A percentile compares a stretch with the other conserved stretches of the same genome.
Conservation (phyloP, 140 eudicot genomes). For the Senecio squalidus region DNA sequence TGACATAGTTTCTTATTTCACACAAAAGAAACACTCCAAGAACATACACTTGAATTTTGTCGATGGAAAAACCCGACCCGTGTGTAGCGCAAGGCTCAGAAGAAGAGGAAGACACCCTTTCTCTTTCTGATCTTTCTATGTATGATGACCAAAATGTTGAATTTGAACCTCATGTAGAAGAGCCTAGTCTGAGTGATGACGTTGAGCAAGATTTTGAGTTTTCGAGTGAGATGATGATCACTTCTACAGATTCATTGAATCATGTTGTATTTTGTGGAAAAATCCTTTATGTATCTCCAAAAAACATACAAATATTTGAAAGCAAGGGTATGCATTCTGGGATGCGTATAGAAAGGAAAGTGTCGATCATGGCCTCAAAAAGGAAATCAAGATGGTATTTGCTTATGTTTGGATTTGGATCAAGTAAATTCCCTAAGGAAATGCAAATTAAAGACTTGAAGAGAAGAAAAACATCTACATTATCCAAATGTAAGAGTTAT, state of each 20-base stretch:
- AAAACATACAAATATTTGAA: background rate
- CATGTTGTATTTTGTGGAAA: slow-evolving; percentile 29
- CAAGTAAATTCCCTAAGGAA: slow-evolving; percentile 8
- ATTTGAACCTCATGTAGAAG: slow-evolving; percentile 2
- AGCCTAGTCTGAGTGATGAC: background rate
- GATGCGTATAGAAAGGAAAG: background rate
- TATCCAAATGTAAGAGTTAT: background rate
- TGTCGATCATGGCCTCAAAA: slow-evolving; percentile 3
- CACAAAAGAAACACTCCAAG: background rate
- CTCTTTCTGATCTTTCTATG: slow-evolving; percentile 27
- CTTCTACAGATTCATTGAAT: slow-evolving; percentile 13
- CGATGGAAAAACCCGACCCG: slow-evolving; percentile 1
- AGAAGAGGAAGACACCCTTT: slow-evolving; percentile 25
- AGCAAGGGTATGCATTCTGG: background rate
- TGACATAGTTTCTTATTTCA: background rate
- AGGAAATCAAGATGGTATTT: slow-evolving; percentile 21
- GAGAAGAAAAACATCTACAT: slow-evolving; percentile 9
- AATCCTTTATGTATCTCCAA: slow-evolving; percentile 9
- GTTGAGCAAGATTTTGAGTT: slow-evolving; percentile 29
- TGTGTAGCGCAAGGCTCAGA: background rate
- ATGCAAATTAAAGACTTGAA: slow-evolving; percentile 24
- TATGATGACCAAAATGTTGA: slow-evolving; percentile 17
- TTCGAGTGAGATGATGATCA: slow-evolving; percentile 29
- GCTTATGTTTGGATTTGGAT: slow-evolving; percentile 24
- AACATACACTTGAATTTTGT: background rate